Conservation (phyloP, 768 basidiomycete genomes). For the Boletus sp. region DNA sequence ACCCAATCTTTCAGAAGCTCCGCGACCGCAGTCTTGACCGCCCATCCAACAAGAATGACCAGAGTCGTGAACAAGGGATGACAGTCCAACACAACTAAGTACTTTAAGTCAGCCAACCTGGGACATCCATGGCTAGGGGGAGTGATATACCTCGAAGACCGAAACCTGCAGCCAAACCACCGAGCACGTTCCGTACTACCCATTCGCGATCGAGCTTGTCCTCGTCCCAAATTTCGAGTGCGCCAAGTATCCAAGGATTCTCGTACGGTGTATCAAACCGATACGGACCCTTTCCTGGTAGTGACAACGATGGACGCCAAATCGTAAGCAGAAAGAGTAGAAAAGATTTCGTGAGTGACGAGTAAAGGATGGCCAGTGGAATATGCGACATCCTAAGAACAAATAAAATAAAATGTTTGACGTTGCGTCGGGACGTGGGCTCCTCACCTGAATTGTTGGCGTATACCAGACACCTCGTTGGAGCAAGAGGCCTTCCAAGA, state of each 20-base stretch:
- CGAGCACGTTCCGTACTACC: slow-evolving; percentile 78
- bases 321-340: slow-evolving; percentile 78
- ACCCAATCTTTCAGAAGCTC: slow-evolving; percentile 65
- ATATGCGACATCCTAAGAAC: slow-evolving; percentile 61
- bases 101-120: not conserved
- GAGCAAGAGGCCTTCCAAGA: slow-evolving; percentile 21
- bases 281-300: slow-evolving; percentile 19
- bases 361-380: slow-evolving; percentile 77
- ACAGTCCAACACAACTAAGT: slow-evolving; percentile 70
- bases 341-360: slow-evolving; percentile 80
- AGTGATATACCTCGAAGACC: slow-evolving; percentile 63
- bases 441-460: slow-evolving; percentile 57
- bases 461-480: slow-evolving; percentile 45
- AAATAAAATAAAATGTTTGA: not conserved
- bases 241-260: slow-evolving; percentile 35
- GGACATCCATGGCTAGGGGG: not conserved
- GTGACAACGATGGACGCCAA: slow-evolving; percentile 54
- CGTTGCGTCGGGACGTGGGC: too few relatives aligned
- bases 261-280: slow-evolving; percentile 27
- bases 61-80: slow-evolving; percentile 70
- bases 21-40: slow-evolving; percentile 61
- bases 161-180: slow-evolving; percentile 85
- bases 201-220: slow-evolving; percentile 77
- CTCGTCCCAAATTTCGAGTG: slow-evolving; percentile 62
- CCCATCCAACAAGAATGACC: slow-evolving; percentile 76